phyloP scores from a whole-genome alignment of 1,139 yeast genomes.

The Kodamaea anthophila region DNA sequence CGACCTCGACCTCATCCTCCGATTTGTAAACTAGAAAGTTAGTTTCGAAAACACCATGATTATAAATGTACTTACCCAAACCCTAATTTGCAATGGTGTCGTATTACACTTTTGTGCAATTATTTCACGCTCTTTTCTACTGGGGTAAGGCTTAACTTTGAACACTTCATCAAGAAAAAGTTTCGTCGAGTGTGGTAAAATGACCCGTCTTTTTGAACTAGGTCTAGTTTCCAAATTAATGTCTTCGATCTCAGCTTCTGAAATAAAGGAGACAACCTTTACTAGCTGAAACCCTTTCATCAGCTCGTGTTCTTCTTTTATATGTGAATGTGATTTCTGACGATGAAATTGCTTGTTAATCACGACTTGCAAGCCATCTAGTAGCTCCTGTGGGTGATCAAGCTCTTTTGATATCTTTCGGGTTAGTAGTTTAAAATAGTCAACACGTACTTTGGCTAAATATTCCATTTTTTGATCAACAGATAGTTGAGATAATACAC shows the following conservation, averaged over 20 bases:
- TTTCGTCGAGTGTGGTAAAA: background rate
- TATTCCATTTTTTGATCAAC: too few species aligned
- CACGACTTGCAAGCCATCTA: too few species aligned
- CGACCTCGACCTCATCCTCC: slow-evolving; percentile 18
- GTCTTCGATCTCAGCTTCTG: background rate
- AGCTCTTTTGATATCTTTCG: too few species aligned
- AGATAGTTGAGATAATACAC: too few species aligned
- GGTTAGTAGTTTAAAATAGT: too few species aligned
- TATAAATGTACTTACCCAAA: slow-evolving; percentile 21
- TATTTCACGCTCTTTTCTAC: slow-evolving; percentile 20
- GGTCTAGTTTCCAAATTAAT: too few species aligned
- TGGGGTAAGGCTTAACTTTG: slow-evolving; percentile 14
- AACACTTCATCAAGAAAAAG: slow-evolving; percentile 12
- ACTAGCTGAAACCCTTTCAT: background rate
- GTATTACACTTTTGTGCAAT: slow-evolving; percentile 24
- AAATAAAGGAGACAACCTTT: background rate
- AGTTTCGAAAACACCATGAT: slow-evolving; percentile 5
- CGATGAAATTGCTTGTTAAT: too few species aligned
- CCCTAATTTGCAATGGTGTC: slow-evolving; percentile 24
- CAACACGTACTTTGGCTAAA: too few species aligned
- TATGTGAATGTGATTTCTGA: too few species aligned
- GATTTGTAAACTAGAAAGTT: slow-evolving; percentile 22
- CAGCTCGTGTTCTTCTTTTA: too few species aligned
- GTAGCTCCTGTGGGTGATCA: too few species aligned
- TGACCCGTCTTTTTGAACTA: background rate